Percentiles rank a stretch among this genome's conserved stretches.
These are phyloP conservation scores for Kwoniella shivajii DNA, from an alignment of 1,284 basidiomycete genomes.

Conservation along the genomic window DNA sequence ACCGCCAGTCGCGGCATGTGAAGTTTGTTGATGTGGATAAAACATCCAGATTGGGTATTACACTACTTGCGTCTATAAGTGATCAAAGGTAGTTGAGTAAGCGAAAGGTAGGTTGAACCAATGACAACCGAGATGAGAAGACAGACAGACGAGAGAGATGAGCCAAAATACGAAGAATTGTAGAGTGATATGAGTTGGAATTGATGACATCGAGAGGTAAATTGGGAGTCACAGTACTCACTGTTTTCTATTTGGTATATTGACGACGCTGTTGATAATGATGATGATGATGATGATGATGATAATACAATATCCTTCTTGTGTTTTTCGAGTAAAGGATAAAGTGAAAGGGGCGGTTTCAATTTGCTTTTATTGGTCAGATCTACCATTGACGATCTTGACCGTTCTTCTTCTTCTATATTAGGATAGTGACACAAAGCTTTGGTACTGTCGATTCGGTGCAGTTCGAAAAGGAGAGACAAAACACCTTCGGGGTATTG, in stretches of 20 bases:
- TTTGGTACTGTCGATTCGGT: no score
- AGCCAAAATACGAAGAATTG: constrained; percentile 37
- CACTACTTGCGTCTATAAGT: background rate
- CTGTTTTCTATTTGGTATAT: background rate
- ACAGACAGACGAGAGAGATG: constrained; percentile 31
- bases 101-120: constrained; percentile 59
- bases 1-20: constrained; percentile 19
- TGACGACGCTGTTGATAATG: background rate
- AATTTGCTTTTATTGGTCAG: constrained; percentile 5
- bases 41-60: constrained; percentile 34
- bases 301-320: no score
- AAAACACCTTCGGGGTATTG: no score
- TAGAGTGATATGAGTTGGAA: background rate
- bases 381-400: constrained; percentile 8
- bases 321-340: no score
- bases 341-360: constrained; percentile 1
- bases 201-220: background rate
- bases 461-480: no score
- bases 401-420: no score
- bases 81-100: background rate
- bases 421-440: no score
- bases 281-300: background rate
- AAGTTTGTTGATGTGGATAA: constrained; percentile 33
- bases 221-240: background rate
- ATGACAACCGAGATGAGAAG: constrained; percentile 32